These are phyloP conservation scores for Sodiomyces alkalinus DNA, from an alignment of 2,329 filamentous ascomycete species.

Conservation along the genomic window DNA sequence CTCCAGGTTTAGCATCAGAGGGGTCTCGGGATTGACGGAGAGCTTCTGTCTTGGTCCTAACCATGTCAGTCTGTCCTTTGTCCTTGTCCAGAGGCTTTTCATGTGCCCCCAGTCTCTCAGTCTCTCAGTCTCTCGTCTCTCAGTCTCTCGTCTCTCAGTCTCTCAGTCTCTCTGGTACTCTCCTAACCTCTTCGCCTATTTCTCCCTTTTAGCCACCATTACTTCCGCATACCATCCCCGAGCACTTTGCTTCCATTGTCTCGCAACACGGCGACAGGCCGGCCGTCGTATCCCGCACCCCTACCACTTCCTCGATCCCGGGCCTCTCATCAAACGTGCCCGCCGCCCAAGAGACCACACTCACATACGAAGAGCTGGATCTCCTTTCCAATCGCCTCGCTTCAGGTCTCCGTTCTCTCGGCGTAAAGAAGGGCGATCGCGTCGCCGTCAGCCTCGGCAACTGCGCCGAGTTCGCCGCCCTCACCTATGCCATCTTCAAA, in stretches of 20 bases:
- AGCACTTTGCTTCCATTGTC: slow-evolving; percentile 56
- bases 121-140: neutral
- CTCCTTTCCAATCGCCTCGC: slow-evolving; percentile 62
- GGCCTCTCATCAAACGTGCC: slow-evolving; percentile 31
- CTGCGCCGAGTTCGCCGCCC: slow-evolving; percentile 63
- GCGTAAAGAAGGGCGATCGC: slow-evolving; percentile 67
- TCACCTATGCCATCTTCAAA: slow-evolving; percentile 86
- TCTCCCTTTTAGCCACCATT: slow-evolving; percentile 62
- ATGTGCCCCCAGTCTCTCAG: neutral
- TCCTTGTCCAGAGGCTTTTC: neutral
- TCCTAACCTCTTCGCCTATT: no score
- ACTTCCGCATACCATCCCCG: slow-evolving; percentile 51
- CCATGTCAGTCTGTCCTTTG: slow-evolving; percentile 2
- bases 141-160: neutral
- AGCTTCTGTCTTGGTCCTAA: slow-evolving; percentile 4
- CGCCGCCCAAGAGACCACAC: slow-evolving; percentile 42
- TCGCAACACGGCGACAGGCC: slow-evolving; percentile 46
- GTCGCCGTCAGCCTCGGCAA: slow-evolving; percentile 83
- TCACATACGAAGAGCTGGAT: slow-evolving; percentile 68
- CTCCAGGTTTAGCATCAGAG: no score
- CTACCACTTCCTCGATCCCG: slow-evolving; percentile 13
- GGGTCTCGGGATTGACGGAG: neutral
- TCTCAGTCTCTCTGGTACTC: no score
- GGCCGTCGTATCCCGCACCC: slow-evolving; percentile 38
- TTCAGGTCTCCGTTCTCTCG: slow-evolving; percentile 49